Base-by-base conservation (phyloP, 257 asterid species). In the Handroanthus guayacan region DNA sequence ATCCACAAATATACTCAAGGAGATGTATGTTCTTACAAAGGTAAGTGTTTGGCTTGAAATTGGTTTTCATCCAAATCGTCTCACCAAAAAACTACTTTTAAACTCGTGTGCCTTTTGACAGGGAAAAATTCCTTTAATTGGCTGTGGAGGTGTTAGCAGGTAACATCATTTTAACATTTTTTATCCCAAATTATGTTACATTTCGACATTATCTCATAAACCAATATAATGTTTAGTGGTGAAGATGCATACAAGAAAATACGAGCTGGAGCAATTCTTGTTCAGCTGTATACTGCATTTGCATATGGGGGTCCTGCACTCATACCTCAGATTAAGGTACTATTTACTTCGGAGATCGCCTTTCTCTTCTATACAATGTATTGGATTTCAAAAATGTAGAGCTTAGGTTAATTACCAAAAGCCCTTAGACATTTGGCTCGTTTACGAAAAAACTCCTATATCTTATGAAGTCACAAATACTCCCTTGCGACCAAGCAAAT, bases 301-400 rank as follows among this genome's bases (percentile, higher is more conserved):
- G 98, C 98, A 6, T 95, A 92, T 44, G 98, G 99, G 1, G 99
- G 99, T 1, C 99, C 97, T 37, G 98, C 99, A 36, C 97, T 95
- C 75, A 90, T 95, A 74, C 99, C 99, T 70, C 73, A 76, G 80
- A 89, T 95, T 5, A 95, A 95, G 99, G 98, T 93, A 87, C n/a
- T 67, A 14, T 12, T 47, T 50, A 5, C 12, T 58, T 65, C 5
- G 7, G 25, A 50, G 34, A 11, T 13, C 18, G 43, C 73, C 12
- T 1, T 25, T 25, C 31, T 25, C 31, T 25, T 25, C 31, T 25
- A 25, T 25, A 25, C 31, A 25, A 25, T 25, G 31, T 25, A 25
- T 25, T 25, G 31, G 31, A 25, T 25, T 25, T 25, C 31, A 1
- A 25, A 25, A 25, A 25, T 25, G 31, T 25, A 25, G 31, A 25